Conservation (phyloP, 1,284 basidiomycete genomes). For the Kwoniella shivajii region DNA sequence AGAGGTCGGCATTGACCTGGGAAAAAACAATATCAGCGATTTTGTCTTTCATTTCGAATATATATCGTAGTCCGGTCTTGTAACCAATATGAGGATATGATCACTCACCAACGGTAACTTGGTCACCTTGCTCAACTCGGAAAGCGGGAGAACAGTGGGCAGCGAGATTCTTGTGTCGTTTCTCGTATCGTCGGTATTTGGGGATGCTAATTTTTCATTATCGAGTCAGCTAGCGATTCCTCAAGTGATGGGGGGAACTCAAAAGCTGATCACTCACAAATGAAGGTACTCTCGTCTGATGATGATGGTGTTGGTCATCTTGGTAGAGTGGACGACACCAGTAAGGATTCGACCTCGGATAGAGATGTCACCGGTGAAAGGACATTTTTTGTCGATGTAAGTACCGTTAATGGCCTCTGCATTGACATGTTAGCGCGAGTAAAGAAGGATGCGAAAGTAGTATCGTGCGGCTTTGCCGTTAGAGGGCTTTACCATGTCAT, state of each 20-base stretch:
- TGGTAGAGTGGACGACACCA: constrained; percentile 91
- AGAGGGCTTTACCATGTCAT: no score
- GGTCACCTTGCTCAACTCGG: constrained; percentile 91
- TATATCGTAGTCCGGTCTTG: no score
- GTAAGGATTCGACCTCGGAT: constrained; percentile 99
- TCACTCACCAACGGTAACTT: constrained; percentile 80
- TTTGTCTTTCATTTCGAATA: no score
- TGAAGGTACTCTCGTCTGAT: constrained; percentile 99
- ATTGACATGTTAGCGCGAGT: constrained; percentile 22
- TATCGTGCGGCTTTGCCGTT: no score
- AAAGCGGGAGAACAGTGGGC: constrained; percentile 97
- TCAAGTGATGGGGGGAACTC: neutral
- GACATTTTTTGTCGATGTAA: constrained; percentile 99
- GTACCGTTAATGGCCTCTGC: constrained; percentile 91
- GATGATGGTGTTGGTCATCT: constrained; percentile 99
- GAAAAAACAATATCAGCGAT: neutral
- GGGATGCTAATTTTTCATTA: constrained; percentile 64
- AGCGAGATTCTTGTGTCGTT: constrained; percentile 97
- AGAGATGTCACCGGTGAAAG: constrained; percentile 92
- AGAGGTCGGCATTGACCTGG: constrained; percentile 92
- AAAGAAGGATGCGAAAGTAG: constrained; percentile 89
- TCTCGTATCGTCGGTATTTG: constrained; percentile 99
- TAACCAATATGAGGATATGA: no score
- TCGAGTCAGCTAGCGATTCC: constrained; percentile 1
- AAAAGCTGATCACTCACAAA: constrained; percentile 61